Evolutionary conservation across 2,329 filamentous ascomycete genomes (phyloP).

Genomic region (Penicillium fuscoglaucum): DNA sequence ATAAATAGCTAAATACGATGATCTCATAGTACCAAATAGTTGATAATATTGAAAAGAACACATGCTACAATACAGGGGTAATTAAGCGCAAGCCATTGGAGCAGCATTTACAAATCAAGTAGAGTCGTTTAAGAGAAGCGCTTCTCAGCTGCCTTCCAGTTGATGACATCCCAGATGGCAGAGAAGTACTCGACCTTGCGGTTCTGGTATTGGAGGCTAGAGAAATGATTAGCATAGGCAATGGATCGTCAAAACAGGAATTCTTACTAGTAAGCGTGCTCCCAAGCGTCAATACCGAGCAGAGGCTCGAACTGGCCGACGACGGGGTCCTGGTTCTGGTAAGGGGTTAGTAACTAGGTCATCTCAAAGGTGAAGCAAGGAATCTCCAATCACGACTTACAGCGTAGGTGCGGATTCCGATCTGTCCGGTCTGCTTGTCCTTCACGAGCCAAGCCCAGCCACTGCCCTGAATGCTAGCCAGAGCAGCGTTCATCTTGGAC

Average conservation of each 20-base stretch:
- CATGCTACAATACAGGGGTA: constrained; percentile 24
- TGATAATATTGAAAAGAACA: constrained; percentile 11
- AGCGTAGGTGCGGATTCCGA: constrained; percentile 64
- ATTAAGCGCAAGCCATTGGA: constrained; percentile 8
- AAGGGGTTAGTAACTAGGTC: constrained; percentile 7
- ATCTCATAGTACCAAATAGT: background rate
- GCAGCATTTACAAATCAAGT: constrained; percentile 10
- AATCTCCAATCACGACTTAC: constrained; percentile 35
- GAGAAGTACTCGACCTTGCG: constrained; percentile 94
- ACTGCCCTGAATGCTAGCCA: constrained; percentile 65
- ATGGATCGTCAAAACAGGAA: background rate
- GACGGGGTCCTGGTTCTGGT: constrained; percentile 80
- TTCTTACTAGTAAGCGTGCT: constrained; percentile 83
- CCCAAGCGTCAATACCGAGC: constrained; percentile 90
- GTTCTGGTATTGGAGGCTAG: constrained; percentile 86
- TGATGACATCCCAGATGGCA: constrained; percentile 91
- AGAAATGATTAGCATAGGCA: constrained; percentile 20
- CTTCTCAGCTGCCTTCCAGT: constrained; percentile 88
- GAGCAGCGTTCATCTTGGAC: constrained; percentile 63
- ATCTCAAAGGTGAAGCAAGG: background rate
- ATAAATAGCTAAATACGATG: background rate
- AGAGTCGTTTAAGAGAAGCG: constrained; percentile 58
- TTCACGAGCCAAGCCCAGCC: constrained; percentile 66
- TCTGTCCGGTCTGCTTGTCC: constrained; percentile 59
- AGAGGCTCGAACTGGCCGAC: constrained; percentile 79